A percentile compares a stretch with the other conserved stretches of the same genome.
Conservation (phyloP, 805 yeast species). For the Saccharomyces paradoxus region DNA sequence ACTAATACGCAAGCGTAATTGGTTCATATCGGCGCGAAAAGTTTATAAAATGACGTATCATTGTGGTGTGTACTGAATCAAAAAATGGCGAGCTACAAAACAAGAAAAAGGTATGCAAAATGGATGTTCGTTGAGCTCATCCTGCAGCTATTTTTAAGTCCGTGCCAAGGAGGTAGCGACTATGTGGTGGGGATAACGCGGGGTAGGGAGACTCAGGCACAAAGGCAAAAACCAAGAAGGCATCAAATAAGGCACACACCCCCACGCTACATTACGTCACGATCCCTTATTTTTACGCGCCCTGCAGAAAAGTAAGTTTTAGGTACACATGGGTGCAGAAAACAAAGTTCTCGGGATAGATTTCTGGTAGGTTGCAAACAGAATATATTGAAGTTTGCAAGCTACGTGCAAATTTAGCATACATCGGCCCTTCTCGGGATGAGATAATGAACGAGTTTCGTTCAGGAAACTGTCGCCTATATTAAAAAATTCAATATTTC, state of each 20-base stretch:
- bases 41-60: not conserved
- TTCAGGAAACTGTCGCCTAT: not conserved
- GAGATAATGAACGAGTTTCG: not conserved
- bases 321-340: not conserved
- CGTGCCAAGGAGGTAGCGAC: not conserved
- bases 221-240: not conserved
- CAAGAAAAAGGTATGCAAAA: not conserved
- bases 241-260: not conserved
- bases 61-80: not conserved
- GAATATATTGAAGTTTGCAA: not conserved
- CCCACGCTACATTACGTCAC: not conserved
- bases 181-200: not conserved
- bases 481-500: no score
- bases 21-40: not conserved
- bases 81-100: not conserved
- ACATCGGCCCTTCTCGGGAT: not conserved
- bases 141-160: not conserved
- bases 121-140: not conserved
- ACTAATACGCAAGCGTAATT: not conserved
- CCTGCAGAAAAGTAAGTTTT: not conserved
- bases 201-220: not conserved
- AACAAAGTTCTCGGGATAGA: not conserved
- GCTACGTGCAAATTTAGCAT: not conserved
- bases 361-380: not conserved
- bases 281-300: not conserved